Evolutionary conservation across 306 rosid genomes (phyloP), one percentile per base, ranked within the genome.

Genomic region (Rubus parviflorus): DNA sequence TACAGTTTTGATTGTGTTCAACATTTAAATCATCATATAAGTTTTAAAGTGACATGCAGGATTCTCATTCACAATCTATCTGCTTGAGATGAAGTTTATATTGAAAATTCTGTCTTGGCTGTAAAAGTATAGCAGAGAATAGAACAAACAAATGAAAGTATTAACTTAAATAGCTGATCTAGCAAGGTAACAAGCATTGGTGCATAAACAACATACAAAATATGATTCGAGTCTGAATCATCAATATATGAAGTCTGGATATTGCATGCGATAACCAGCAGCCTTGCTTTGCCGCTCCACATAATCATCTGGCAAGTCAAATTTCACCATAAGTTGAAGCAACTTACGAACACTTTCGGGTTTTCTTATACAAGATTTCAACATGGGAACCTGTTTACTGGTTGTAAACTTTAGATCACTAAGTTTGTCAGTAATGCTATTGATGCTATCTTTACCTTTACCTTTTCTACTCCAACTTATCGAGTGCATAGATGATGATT

Each of bases 361-460:
- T 80, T 71, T 86, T 67, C 85, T 85, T 45, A 87, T 35, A 84
- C 92, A 87, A 11, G 94, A 82, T 85, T 81, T 89, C 80, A 82
- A 45, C 40, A 3, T 22, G 11, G 3, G 6, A 7, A 3, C 69
- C 62, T 30, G 37, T 56, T 46, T 22, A 38, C 14, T 47, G 14
- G 9, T 20, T 12, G 9, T 35, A n/a, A 46, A 3, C 57, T 25
- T 62, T 5, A 61, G 70, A 45, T 4, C 57, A 68, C 56, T 14
- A 19, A 16, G 3, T 43, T 41, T 58, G 13, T 37, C 68, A 0
- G 74, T 23, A 8, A 77, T 58, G 49, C 74, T 2, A 19, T n/a
- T 7, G 9, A n/a, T 14, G 3, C 58, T 37, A 25, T 81, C 60
- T 19, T 45, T 46, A 8, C 72, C 80, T 20, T 14, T 15, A 3